These are phyloP conservation scores for Vitis vinifera DNA, from an alignment of 164 flowering plant genomes.

Conservation along the genomic window ASM3070453v1 NC_081818.1:1620501-1621000, in stretches of 20 bases:
- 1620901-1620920: too few species aligned
- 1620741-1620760: slow-evolving; percentile 54
- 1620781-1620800: not conserved
- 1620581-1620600: slow-evolving; percentile 63
- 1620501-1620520: slow-evolving; percentile 58
- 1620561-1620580: slow-evolving; percentile 62
- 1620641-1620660: slow-evolving; percentile 64
- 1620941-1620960: too few species aligned
- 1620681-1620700: slow-evolving; percentile 45
- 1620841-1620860: too few species aligned
- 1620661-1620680: slow-evolving; percentile 59
- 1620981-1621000: too few species aligned
- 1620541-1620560: slow-evolving; percentile 28
- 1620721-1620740: slow-evolving; percentile 44
- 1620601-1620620: slow-evolving; percentile 41
- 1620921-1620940: too few species aligned
- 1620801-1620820: too few species aligned
- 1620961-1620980: too few species aligned
- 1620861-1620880: too few species aligned
- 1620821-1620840: not conserved
- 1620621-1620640: slow-evolving; percentile 48
- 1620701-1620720: slow-evolving; percentile 60
- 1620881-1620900: too few species aligned
- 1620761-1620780: not conserved
- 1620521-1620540: slow-evolving; percentile 43